A percentile compares a stretch with the other conserved stretches of the same genome.
Conservation (phyloP, 2,329 filamentous ascomycete species). For the Furcasterigmium furcatum region DNA sequence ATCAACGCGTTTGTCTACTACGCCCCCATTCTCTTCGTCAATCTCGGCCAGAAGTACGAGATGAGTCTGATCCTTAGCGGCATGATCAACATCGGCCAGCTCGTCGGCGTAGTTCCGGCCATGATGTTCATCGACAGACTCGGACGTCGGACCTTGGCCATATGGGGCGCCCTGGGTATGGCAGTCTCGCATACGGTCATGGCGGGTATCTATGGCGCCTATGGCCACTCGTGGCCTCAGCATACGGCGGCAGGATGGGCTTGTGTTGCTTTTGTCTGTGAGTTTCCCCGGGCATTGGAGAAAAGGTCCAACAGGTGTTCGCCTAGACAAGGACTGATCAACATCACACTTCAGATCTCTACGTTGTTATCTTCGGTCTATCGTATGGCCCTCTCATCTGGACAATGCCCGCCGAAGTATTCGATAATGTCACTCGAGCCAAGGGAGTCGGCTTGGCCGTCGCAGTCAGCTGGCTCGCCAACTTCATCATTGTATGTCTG, state of each 20-base stretch:
- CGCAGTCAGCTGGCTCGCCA: slow-evolving; percentile 29
- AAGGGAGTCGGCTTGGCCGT: slow-evolving; percentile 31
- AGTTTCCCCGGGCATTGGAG: too few species aligned
- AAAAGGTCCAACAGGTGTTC: too few species aligned
- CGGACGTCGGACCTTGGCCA: slow-evolving; percentile 22
- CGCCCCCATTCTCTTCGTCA: slow-evolving; percentile 19
- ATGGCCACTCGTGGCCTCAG: too few species aligned
- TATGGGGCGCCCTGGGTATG: slow-evolving; percentile 24
- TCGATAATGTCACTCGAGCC: slow-evolving; percentile 26
- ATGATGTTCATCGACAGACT: slow-evolving; percentile 25
- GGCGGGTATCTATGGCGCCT: slow-evolving; percentile 18
- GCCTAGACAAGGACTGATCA: too few species aligned
- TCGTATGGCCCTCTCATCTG: slow-evolving; percentile 29
- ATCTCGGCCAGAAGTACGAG: slow-evolving; percentile 20
- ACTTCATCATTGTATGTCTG: slow-evolving; percentile 34
- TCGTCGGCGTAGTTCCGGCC: slow-evolving; percentile 21
- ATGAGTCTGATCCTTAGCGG: slow-evolving; percentile 26
- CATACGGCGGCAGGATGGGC: too few species aligned
- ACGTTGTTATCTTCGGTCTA: slow-evolving; percentile 23
- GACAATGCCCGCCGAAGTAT: slow-evolving; percentile 31
- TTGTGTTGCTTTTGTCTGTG: too few species aligned
- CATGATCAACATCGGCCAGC: slow-evolving; percentile 28
- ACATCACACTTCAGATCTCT: too few species aligned
- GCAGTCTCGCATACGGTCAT: slow-evolving; percentile 9
- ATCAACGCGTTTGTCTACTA: slow-evolving; percentile 21